These are phyloP conservation scores for Thermochaetoides thermophila DNA, from an alignment of 495 filamentous ascomycete species.

Conservation along the genomic window DNA sequence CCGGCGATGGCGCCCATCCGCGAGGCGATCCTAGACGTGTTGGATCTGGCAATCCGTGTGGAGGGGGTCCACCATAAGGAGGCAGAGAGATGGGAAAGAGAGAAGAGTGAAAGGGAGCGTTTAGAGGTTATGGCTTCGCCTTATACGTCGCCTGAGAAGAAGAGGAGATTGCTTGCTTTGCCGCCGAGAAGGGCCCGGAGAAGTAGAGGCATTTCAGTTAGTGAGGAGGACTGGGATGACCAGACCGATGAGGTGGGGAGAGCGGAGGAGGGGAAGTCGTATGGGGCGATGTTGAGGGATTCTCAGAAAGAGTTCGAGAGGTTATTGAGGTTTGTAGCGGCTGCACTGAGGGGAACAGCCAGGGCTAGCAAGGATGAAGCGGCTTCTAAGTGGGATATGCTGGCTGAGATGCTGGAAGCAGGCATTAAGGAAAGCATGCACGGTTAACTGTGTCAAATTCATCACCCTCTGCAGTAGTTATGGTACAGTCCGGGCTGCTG, in stretches of 20 bases:
- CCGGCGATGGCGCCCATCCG: conserved; percentile 47
- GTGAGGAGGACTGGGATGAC: conserved; percentile 20
- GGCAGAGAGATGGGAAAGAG: conserved; percentile 22
- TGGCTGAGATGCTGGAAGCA: conserved; percentile 44
- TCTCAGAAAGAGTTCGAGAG: conserved; percentile 35
- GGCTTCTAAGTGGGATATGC: conserved; percentile 38
- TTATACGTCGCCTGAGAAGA: conserved; percentile 4
- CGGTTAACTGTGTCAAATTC: too few species aligned
- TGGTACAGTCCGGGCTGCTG: too few species aligned
- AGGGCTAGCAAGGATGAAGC: conserved; percentile 38
- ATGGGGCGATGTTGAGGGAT: conserved; percentile 25
- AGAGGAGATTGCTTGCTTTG: conserved; percentile 1
- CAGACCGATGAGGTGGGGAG: conserved; percentile 24
- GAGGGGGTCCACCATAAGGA: conserved; percentile 30
- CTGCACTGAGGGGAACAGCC: conserved; percentile 41
- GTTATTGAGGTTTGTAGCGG: conserved; percentile 37
- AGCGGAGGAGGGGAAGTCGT: conserved; percentile 14
- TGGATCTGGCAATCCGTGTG: conserved; percentile 41
- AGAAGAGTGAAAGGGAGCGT: conserved; percentile 24
- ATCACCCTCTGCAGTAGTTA: too few species aligned
- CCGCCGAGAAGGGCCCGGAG: background rate
- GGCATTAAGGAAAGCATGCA: conserved; percentile 29
- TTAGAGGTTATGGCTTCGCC: conserved; percentile 19
- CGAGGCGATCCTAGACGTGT: conserved; percentile 47
- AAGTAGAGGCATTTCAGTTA: conserved; percentile 4